A percentile compares a stretch with the other conserved stretches of the same genome.
Conservation (phyloP, 2,329 filamentous ascomycete species). For the Claviceps sp. region DNA sequence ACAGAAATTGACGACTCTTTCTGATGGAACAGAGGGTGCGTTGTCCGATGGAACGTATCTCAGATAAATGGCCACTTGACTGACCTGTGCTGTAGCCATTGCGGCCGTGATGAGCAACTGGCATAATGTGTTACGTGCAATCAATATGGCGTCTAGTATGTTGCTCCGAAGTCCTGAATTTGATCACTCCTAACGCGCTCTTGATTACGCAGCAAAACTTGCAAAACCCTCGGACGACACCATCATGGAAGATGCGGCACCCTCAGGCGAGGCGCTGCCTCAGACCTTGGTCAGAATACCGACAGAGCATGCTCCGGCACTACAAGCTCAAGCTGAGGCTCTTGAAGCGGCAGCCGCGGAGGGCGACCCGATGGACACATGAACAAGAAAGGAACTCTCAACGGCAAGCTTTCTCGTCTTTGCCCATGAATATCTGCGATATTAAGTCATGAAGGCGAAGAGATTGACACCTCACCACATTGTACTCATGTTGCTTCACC, state of each 20-base stretch:
- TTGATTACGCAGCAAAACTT: conserved; percentile 46
- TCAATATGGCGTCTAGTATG: conserved; percentile 76
- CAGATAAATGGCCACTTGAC: neutral
- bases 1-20: conserved; percentile 62
- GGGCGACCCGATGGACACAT: conserved; percentile 12
- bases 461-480: neutral
- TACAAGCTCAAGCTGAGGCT: conserved; percentile 47
- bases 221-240: conserved; percentile 40
- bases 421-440: neutral
- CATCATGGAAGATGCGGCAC: conserved; percentile 15
- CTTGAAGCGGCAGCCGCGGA: conserved; percentile 31
- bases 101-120: conserved; percentile 77
- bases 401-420: neutral
- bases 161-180: neutral
- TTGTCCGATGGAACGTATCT: conserved; percentile 6
- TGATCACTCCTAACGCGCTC: conserved; percentile 5
- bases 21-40: conserved; percentile 68
- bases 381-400: neutral
- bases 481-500: neutral
- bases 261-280: conserved; percentile 44
- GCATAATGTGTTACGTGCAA: conserved; percentile 74
- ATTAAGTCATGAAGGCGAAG: neutral
- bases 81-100: conserved; percentile 45
- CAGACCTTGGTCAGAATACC: conserved; percentile 77
- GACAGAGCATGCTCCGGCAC: conserved; percentile 57